These are phyloP conservation scores for Geranium brycei DNA, from an alignment of 345 rosid genomes.

Conservation along the genomic window DNA sequence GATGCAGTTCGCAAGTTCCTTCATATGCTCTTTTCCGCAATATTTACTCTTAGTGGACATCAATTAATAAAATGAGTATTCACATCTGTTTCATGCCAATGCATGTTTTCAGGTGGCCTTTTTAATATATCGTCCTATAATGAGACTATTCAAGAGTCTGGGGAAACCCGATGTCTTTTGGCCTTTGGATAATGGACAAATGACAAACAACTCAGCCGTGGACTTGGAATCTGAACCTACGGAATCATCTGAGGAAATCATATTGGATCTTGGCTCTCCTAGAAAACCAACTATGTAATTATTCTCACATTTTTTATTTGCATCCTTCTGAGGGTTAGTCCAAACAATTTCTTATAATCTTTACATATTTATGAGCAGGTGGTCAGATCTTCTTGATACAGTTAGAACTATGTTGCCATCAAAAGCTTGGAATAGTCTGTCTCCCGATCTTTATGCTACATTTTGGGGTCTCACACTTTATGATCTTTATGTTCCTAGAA, in stretches of 20 bases:
- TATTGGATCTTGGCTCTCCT: conserved; percentile 55
- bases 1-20: background rate
- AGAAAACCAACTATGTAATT: conserved; percentile 48
- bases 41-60: background rate
- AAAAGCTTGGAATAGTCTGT: conserved; percentile 98
- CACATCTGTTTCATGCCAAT: background rate
- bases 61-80: background rate
- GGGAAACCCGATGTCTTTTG: conserved; percentile 59
- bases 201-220: conserved; percentile 18
- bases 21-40: background rate
- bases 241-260: conserved; percentile 28
- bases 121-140: conserved; percentile 87
- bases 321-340: background rate
- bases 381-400: conserved; percentile 84
- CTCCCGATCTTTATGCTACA: conserved; percentile 91
- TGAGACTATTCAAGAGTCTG: conserved; percentile 86
- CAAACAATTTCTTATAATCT: background rate
- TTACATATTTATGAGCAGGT: conserved; percentile 40
- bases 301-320: conserved; percentile 2
- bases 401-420: conserved; percentile 84
- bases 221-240: conserved; percentile 30
- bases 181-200: conserved; percentile 65
- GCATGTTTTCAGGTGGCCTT: conserved; percentile 64
- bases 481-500: conserved; percentile 93
- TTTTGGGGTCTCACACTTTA: conserved; percentile 98